These are phyloP conservation scores for Nothophaeocryptopus gaeumannii DNA, from an alignment of 2,329 filamentous ascomycete species.

Conservation along the genomic window DNA sequence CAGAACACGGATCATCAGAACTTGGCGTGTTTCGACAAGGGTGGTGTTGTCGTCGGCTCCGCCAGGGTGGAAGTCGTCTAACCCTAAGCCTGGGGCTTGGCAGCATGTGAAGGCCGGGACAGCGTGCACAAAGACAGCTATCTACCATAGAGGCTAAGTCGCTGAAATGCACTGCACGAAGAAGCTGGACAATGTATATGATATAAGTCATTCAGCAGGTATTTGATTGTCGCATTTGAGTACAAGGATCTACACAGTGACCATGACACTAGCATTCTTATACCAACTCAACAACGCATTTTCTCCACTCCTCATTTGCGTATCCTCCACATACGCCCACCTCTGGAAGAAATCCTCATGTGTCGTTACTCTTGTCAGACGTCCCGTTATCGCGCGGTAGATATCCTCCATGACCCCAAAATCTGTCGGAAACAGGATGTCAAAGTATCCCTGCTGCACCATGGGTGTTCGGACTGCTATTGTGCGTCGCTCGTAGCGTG, in stretches of 20 bases:
- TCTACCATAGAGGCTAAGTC: too few relatives aligned
- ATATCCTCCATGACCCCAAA: slow-evolving; percentile 87
- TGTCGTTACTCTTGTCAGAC: slow-evolving; percentile 77
- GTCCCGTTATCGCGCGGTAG: slow-evolving; percentile 89
- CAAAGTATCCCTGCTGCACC: slow-evolving; percentile 98
- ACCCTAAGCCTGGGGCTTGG: too few relatives aligned
- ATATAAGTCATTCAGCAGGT: too few relatives aligned
- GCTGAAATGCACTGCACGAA: too few relatives aligned
- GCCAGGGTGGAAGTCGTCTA: too few relatives aligned
- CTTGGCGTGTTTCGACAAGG: too few relatives aligned
- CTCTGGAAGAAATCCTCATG: slow-evolving; percentile 88
- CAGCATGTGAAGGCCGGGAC: too few relatives aligned
- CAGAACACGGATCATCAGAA: too few relatives aligned
- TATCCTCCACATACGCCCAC: slow-evolving; percentile 90
- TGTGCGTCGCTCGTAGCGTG: slow-evolving; percentile 79
- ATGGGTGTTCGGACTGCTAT: slow-evolving; percentile 88
- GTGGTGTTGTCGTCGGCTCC: too few relatives aligned
- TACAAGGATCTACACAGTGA: slow-evolving; percentile 62
- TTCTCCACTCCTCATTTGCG: slow-evolving; percentile 82
- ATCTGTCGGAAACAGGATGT: slow-evolving; percentile 97
- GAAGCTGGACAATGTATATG: too few relatives aligned
- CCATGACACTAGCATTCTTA: slow-evolving; percentile 89
- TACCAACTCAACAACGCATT: slow-evolving; percentile 93
- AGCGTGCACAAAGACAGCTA: too few relatives aligned
- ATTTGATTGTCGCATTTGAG: too few relatives aligned